phyloP scores from a whole-genome alignment of 257 asterid genomes.

The Petrea volubilis region DNA sequence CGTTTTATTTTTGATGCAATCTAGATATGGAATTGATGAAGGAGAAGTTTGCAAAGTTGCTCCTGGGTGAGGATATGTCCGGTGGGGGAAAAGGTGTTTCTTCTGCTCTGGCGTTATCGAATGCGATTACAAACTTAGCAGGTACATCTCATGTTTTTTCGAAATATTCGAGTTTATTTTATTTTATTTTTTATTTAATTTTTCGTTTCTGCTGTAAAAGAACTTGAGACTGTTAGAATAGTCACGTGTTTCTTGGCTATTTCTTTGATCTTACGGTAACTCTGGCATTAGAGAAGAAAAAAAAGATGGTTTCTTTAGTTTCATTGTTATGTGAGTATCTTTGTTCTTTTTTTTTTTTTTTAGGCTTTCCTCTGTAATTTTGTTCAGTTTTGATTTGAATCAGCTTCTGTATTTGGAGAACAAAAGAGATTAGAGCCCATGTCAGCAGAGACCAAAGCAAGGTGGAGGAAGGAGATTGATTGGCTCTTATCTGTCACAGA shows the following conservation, averaged over 20 bases:
- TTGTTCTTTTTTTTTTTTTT: too few species aligned
- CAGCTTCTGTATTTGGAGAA: constrained; percentile 96
- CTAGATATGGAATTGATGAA: constrained; percentile 78
- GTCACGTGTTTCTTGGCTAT: not conserved
- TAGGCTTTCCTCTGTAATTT: not conserved
- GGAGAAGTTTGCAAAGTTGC: constrained; percentile 90
- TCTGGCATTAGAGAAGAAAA: not conserved
- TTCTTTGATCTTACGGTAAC: not conserved
- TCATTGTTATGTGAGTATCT: not conserved
- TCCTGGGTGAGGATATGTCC: constrained; percentile 97
- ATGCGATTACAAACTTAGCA: constrained; percentile 90
- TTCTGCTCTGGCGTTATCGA: constrained; percentile 89
- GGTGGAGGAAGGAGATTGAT: constrained; percentile 89
- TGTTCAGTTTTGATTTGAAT: not conserved
- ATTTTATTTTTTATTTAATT: too few species aligned
- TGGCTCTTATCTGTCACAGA: constrained; percentile 94
- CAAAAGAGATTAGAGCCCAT: constrained; percentile 84
- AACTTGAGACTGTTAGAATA: too few species aligned
- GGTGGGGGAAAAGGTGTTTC: constrained; percentile 98
- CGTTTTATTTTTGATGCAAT: not conserved
- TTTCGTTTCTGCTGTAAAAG: too few species aligned
- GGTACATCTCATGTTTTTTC: constrained; percentile 37
- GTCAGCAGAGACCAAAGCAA: constrained; percentile 68
- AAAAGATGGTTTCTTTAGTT: not conserved
- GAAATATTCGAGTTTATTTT: too few species aligned